Percentiles rank a stretch among this genome's conserved stretches.
Conservation (phyloP, 305 asterid species). For the Lippia alba region DNA sequence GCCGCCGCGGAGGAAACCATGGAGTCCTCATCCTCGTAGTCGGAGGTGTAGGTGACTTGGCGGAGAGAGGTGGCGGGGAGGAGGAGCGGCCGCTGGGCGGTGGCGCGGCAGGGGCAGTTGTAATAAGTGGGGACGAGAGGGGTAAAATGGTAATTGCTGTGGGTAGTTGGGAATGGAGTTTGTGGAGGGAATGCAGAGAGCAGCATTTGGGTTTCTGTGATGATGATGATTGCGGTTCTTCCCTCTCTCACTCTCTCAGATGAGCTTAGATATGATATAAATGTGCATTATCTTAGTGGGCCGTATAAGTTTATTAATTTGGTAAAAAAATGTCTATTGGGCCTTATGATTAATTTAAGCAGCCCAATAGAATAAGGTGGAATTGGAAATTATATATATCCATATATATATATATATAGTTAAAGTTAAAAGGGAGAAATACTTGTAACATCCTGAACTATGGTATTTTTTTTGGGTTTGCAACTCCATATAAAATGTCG, state of each 20-base stretch:
- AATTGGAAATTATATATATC: no score
- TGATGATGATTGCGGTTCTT: neutral
- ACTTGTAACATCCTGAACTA: no score
- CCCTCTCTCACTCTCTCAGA: neutral
- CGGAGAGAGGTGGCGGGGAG: constrained; percentile 51
- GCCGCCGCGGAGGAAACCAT: constrained; percentile 83
- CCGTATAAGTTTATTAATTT: neutral
- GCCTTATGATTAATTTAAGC: neutral
- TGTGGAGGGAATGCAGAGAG: constrained; percentile 68
- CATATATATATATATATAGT: no score
- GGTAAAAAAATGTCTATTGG: neutral
- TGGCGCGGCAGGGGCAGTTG: constrained; percentile 47
- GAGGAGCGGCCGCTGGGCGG: constrained; percentile 52
- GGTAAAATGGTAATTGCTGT: constrained; percentile 41
- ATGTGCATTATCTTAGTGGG: neutral
- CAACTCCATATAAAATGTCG: no score
- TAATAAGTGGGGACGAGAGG: constrained; percentile 38
- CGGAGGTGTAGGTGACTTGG: constrained; percentile 58
- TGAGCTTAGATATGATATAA: neutral
- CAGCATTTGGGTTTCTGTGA: constrained; percentile 49
- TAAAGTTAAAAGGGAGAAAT: no score
- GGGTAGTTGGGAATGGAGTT: constrained; percentile 40
- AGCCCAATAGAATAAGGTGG: no score
- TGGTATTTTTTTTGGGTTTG: no score
- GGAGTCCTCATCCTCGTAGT: constrained; percentile 36